A percentile compares a stretch with the other conserved stretches of the same genome.
These are phyloP conservation scores for Amanita rubescens DNA, from an alignment of 768 basidiomycete species.

Conservation along the genomic window DNA sequence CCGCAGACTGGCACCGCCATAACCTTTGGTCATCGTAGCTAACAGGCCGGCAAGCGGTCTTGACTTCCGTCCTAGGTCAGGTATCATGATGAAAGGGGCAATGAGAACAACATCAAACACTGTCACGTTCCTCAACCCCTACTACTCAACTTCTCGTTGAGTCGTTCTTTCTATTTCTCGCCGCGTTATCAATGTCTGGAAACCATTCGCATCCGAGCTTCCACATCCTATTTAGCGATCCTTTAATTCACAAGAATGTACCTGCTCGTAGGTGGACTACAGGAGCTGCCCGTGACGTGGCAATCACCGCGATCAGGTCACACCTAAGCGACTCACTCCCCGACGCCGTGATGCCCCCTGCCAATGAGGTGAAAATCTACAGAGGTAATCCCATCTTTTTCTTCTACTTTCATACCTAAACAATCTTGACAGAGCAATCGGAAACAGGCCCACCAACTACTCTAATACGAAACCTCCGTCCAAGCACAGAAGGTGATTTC, in stretches of 20 bases:
- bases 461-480: background rate
- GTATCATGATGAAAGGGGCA: too few relatives aligned
- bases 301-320: background rate
- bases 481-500: background rate
- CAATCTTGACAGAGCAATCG: background rate
- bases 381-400: slow-evolving; percentile 1
- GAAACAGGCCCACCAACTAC: background rate
- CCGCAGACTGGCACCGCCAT: too few relatives aligned
- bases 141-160: too few relatives aligned
- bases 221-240: background rate
- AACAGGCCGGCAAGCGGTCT: too few relatives aligned
- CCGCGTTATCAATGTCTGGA: background rate
- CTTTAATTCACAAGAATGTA: background rate
- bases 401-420: slow-evolving; percentile 3
- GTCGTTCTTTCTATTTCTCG: too few relatives aligned
- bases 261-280: background rate
- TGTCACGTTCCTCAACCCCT: too few relatives aligned
- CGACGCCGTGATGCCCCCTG: background rate
- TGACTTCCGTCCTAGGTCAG: too few relatives aligned
- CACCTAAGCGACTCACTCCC: background rate
- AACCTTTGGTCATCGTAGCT: too few relatives aligned
- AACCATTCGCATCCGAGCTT: background rate
- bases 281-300: background rate
- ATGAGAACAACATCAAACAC: too few relatives aligned
- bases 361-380: background rate